Base-by-base conservation (phyloP, 805 yeast species). In the Blastobotrys muscicola region DNA sequence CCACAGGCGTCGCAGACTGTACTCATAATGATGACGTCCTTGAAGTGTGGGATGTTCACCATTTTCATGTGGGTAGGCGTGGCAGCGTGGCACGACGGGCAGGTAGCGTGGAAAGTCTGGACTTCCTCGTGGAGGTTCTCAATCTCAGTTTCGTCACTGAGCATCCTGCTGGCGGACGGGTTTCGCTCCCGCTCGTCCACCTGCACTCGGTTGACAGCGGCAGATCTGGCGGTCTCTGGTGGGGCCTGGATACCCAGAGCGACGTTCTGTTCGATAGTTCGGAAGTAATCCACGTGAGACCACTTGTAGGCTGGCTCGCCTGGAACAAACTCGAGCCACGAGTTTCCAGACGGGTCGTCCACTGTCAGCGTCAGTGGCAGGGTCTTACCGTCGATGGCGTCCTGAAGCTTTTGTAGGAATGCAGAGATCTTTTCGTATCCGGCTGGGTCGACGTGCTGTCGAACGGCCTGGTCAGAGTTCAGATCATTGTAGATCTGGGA, bases 331-430 rank as follows among this genome's bases (percentile, higher is more conserved):
- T 85, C 95, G 43, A 92, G 78, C 95, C 97, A 92, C 3, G 97
- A 90, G 68, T 92, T 92, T 11, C 98, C 98, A 1, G 96, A 76
- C 26, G 98, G 97, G 63, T 92, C 98, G 62, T 89, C 95, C 8
- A 86, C 67, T 16, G 73, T 70, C 39, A 90, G 73, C 0, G 94
- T 83, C 49, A 90, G 57, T 1, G 97, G 97, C 42, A 85, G 63
- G 29, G 75, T 76, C 42, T 74, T 75, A 45, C 86, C 90, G n/a
- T 72, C 70, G 20, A 85, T 67, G 43, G 72, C 75, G 4, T 71
- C 64, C 51, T 69, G 65, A 32, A 90, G 80, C 56, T 75, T 81
- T 16, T 55, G 57, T 45, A 87, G 71, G 47, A 90, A 61, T 16
- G 68, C 77, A 36, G 77, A 82, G 54, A 92, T 86, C 66, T 89